phyloP scores from a whole-genome alignment of 139 green algal species.

The Tetraselmis chui region DNA sequence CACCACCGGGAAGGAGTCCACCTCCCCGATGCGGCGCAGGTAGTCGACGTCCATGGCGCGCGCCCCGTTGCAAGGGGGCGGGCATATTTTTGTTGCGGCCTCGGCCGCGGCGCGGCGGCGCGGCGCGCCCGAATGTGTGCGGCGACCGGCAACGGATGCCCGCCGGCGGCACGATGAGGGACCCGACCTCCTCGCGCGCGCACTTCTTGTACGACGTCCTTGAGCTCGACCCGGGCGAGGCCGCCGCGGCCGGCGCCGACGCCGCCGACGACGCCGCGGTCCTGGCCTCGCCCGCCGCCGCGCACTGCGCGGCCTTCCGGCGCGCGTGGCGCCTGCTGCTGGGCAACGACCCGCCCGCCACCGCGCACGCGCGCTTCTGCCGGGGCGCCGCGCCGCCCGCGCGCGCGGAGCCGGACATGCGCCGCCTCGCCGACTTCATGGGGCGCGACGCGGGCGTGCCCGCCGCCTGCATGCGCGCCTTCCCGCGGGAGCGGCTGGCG shows the following conservation, averaged over 20 bases:
- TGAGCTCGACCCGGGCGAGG: neutral
- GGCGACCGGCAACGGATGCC: no score
- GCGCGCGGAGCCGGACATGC: neutral
- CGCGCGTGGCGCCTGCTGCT: neutral
- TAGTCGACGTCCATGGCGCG: slow-evolving; percentile 14
- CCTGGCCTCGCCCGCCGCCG: no score
- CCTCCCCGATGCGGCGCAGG: neutral
- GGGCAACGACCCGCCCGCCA: no score
- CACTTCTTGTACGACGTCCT: neutral
- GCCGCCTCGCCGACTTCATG: neutral
- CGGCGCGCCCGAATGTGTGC: no score
- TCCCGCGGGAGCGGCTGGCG: neutral
- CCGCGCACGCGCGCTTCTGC: neutral
- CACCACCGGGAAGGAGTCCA: neutral
- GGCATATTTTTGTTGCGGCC: no score
- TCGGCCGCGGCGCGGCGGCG: no score
- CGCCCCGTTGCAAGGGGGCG: no score
- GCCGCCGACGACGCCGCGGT: no score
- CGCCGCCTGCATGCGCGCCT: no score
- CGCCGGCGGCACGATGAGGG: no score
- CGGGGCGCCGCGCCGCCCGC: no score
- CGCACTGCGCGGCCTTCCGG: neutral
- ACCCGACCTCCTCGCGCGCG: no score
- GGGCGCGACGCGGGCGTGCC: neutral
- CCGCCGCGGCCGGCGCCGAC: neutral